Evolutionary conservation across 805 yeast species (phyloP).

Genomic region (Groenewaldozyma tartarivorans): DNA sequence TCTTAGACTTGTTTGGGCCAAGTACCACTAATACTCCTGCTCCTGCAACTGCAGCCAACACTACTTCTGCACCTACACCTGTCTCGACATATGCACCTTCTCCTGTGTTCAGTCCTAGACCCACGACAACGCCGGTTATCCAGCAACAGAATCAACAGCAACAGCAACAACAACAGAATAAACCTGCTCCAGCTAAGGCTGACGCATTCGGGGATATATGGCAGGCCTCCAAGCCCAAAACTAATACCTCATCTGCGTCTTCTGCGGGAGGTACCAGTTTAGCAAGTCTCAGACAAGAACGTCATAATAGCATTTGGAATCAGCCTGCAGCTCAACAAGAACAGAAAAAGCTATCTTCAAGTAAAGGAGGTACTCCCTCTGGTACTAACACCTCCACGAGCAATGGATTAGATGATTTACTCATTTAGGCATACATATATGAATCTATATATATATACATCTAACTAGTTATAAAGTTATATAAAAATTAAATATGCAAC

Average conservation of each 20-base stretch:
- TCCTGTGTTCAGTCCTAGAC: constrained; percentile 7
- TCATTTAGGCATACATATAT: too few relatives aligned
- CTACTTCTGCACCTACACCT: constrained; percentile 11
- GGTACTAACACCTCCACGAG: constrained; percentile 3
- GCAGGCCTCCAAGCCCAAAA: constrained; percentile 23
- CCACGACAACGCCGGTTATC: neutral
- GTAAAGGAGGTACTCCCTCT: neutral
- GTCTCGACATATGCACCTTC: constrained; percentile 9
- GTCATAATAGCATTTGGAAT: constrained; percentile 11
- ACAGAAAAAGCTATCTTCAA: neutral
- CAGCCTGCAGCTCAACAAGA: neutral
- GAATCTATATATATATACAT: too few relatives aligned
- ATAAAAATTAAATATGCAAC: neutral
- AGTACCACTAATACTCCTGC: constrained; percentile 4
- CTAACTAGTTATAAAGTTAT: too few relatives aligned
- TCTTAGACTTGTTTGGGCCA: constrained; percentile 18
- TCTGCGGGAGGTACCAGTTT: constrained; percentile 8
- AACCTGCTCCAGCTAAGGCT: constrained; percentile 16
- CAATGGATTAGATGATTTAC: constrained; percentile 6
- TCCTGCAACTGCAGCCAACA: constrained; percentile 6
- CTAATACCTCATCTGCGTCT: constrained; percentile 7
- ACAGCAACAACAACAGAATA: constrained; percentile 12
- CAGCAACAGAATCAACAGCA: constrained; percentile 1
- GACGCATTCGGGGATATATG: constrained; percentile 34
- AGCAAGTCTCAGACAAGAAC: constrained; percentile 22